Evolutionary conservation across 176 grass and related monocot species (phyloP).

Genomic region (Dactylis glomerata): DNA sequence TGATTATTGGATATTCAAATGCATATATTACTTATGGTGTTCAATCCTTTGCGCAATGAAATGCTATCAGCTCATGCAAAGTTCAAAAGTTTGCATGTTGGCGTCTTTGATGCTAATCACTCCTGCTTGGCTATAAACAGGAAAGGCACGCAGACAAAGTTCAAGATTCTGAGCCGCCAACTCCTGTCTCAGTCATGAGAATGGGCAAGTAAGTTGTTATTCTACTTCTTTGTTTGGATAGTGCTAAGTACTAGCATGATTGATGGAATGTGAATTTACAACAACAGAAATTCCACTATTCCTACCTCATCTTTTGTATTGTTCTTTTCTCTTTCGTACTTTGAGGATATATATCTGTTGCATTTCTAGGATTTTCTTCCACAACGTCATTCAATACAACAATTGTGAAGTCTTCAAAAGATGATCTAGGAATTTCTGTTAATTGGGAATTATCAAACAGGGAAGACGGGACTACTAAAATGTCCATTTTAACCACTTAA

Average conservation of each 20-base stretch:
- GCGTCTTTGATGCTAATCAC: not conserved
- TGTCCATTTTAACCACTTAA: not conserved
- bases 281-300: not conserved
- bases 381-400: not conserved
- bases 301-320: not conserved
- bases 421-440: not conserved
- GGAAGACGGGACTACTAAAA: not conserved
- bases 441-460: not conserved
- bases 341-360: not conserved
- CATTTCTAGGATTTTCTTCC: not conserved
- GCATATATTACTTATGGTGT: not conserved
- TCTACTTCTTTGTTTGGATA: constrained; percentile 11
- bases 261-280: not conserved
- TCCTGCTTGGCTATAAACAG: constrained; percentile 47
- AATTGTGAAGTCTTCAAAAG: not conserved
- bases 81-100: not conserved
- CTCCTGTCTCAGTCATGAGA: constrained; percentile 70
- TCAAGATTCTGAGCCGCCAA: constrained; percentile 84
- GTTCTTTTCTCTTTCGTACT: not conserved
- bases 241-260: not conserved
- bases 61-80: constrained; percentile 14
- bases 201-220: constrained; percentile 72
- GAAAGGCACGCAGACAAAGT: constrained; percentile 71
- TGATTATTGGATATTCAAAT: not conserved
- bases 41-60: constrained; percentile 3